Percentiles rank a stretch among this genome's conserved stretches.
These are phyloP conservation scores for Ceratobasidium theobromae DNA, from an alignment of 1,284 basidiomycete genomes.

Conservation along the genomic window DNA sequence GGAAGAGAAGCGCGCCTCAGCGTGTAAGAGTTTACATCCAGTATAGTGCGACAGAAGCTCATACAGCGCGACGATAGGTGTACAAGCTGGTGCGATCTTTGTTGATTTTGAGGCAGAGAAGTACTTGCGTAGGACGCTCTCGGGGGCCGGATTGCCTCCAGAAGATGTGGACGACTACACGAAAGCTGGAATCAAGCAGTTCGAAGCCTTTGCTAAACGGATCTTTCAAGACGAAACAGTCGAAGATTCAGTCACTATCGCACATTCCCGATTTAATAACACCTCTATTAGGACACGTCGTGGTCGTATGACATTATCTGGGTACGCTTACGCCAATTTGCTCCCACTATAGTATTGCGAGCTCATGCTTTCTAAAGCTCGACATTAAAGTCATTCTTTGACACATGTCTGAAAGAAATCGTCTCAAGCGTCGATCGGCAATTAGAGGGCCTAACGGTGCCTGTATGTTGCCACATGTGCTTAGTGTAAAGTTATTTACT, in stretches of 20 bases:
- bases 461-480: neutral
- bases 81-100: slow-evolving; percentile 30
- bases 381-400: neutral
- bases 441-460: neutral
- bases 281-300: neutral
- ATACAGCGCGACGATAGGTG: neutral
- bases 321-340: neutral
- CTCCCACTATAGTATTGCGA: neutral
- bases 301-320: neutral
- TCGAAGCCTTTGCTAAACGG: slow-evolving; percentile 11
- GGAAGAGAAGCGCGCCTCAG: slow-evolving; percentile 32
- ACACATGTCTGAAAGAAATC: neutral
- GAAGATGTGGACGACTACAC: slow-evolving; percentile 15
- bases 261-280: slow-evolving; percentile 1
- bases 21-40: slow-evolving; percentile 5
- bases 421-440: slow-evolving; percentile 21
- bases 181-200: slow-evolving; percentile 11
- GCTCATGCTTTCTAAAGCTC: neutral
- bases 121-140: neutral
- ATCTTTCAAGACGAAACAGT: neutral
- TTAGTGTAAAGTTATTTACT: neutral
- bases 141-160: neutral
- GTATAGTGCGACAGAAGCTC: neutral
- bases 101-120: slow-evolving; percentile 1
- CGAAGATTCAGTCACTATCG: neutral